Conservation (phyloP, 352 stramenopile genomes). For the Globisporangium splendens region DNA sequence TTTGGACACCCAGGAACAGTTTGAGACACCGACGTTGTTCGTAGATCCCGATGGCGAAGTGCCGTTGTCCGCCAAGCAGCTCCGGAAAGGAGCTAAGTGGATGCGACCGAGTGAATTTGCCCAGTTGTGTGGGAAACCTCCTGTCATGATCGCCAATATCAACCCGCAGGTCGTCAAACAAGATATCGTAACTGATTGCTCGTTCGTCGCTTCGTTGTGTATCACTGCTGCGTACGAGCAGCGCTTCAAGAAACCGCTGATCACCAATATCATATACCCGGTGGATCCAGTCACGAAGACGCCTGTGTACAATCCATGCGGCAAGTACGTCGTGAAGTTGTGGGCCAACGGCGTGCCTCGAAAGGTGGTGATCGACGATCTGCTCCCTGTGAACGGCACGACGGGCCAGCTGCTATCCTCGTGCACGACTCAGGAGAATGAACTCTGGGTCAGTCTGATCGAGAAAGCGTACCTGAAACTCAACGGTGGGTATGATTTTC, state of each 20-base stretch:
- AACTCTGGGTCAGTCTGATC: slow-evolving; percentile 94
- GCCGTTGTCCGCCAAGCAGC: slow-evolving; percentile 65
- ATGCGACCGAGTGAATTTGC: slow-evolving; percentile 65
- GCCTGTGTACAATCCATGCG: slow-evolving; percentile 86
- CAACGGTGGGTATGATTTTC: slow-evolving; percentile 96
- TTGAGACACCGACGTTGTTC: slow-evolving; percentile 47
- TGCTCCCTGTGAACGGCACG: slow-evolving; percentile 83
- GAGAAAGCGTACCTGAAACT: slow-evolving; percentile 99
- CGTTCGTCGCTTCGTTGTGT: slow-evolving; percentile 91
- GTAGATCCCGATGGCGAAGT: slow-evolving; percentile 68
- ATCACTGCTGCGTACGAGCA: slow-evolving; percentile 91
- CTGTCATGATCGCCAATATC: slow-evolving; percentile 73
- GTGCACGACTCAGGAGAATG: slow-evolving; percentile 75
- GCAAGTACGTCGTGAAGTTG: slow-evolving; percentile 97
- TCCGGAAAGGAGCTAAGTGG: slow-evolving; percentile 56
- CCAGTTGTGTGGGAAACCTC: slow-evolving; percentile 33
- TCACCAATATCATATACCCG: slow-evolving; percentile 96
- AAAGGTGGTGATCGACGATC: slow-evolving; percentile 95
- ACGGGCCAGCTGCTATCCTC: slow-evolving; percentile 78
- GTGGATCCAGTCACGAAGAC: slow-evolving; percentile 70
- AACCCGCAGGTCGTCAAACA: slow-evolving; percentile 79
- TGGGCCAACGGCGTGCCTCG: slow-evolving; percentile 93
- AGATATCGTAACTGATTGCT: slow-evolving; percentile 92
- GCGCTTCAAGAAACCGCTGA: slow-evolving; percentile 87
- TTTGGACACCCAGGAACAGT: slow-evolving; percentile 55